phyloP scores from a whole-genome alignment of 495 filamentous ascomycete genomes.

The Articulospora tetracladia region DNA sequence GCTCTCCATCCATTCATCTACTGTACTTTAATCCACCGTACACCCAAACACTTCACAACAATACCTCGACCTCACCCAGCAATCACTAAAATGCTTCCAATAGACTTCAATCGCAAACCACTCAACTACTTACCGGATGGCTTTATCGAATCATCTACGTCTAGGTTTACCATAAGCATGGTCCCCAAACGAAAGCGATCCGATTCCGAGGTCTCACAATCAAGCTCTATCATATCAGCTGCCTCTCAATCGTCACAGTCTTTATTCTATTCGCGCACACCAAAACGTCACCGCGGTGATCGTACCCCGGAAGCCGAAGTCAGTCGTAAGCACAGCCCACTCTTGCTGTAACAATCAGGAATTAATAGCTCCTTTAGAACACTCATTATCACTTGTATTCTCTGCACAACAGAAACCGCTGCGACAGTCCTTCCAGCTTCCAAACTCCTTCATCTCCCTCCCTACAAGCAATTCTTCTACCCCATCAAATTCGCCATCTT shows the following conservation, averaged over 20 bases:
- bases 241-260: constrained; percentile 11
- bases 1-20: too few relatives aligned
- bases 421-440: not conserved
- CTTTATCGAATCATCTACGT: not conserved
- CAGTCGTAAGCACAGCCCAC: constrained; percentile 13
- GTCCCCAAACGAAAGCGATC: constrained; percentile 27
- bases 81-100: not conserved
- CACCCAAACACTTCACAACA: not conserved
- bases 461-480: constrained; percentile 8
- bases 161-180: constrained; percentile 10
- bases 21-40: too few relatives aligned
- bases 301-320: constrained; percentile 21
- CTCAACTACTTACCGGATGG: not conserved
- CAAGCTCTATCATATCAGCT: constrained; percentile 20
- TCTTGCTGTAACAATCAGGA: not conserved
- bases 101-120: not conserved
- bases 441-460: constrained; percentile 6
- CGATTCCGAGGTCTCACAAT: constrained; percentile 21
- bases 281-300: constrained; percentile 25
- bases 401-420: constrained; percentile 21
- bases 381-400: constrained; percentile 24
- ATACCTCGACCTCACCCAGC: not conserved
- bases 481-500: constrained; percentile 5
- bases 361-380: constrained; percentile 17
- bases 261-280: constrained; percentile 20